Percentiles rank a stretch among this genome's conserved stretches.
Conservation (phyloP, 176 grass and related monocot genomes). For the Oryza nivara region DNA sequence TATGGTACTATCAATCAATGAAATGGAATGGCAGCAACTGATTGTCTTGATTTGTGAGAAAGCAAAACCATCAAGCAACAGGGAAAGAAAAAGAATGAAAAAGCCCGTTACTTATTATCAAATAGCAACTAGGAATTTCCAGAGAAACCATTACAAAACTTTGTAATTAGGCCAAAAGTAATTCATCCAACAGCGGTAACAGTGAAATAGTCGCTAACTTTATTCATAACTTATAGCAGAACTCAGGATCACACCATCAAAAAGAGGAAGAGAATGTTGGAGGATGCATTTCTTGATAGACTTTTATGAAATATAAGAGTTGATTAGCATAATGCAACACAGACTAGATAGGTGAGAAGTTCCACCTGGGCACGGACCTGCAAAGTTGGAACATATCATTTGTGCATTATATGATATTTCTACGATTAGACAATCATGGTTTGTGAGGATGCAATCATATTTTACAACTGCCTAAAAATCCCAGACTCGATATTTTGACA, state of each 20-base stretch:
- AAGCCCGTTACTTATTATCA: neutral
- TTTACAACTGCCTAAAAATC: neutral
- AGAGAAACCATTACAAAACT: neutral
- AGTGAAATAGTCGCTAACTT: neutral
- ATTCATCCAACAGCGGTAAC: neutral
- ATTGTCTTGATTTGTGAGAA: slow-evolving; percentile 22
- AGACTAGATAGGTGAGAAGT: neutral
- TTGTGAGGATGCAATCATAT: neutral
- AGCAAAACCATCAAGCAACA: slow-evolving; percentile 4
- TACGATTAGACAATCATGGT: slow-evolving; percentile 3
- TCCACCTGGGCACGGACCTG: neutral
- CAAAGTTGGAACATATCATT: neutral
- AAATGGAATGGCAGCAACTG: neutral
- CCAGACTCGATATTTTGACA: neutral
- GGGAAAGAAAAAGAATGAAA: neutral
- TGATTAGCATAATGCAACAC: slow-evolving; percentile 8
- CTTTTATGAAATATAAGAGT: neutral
- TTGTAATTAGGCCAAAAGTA: neutral
- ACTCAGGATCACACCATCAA: neutral
- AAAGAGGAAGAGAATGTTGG: neutral
- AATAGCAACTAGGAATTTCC: neutral
- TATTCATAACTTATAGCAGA: neutral
- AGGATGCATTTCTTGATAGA: slow-evolving; percentile 1
- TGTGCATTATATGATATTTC: neutral
- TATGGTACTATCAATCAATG: slow-evolving; percentile 16